Conservation (phyloP, 331 rosid species). For the Pyracantha coccinea region DNA sequence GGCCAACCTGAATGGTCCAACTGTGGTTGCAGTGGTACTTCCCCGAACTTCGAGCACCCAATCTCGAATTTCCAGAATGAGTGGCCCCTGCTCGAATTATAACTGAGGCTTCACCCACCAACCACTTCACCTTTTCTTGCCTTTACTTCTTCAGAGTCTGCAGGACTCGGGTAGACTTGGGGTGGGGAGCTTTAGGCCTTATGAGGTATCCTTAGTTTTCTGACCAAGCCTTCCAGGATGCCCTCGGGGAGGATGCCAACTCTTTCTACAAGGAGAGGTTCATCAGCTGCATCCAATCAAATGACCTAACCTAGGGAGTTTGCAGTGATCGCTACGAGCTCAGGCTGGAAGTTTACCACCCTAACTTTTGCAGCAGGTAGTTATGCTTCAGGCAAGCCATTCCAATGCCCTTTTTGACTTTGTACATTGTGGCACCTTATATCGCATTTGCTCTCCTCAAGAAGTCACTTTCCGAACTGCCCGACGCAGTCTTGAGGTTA, state of each 20-base stretch:
- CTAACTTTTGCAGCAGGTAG: too few relatives aligned
- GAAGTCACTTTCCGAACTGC: accelerated
- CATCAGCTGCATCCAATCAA: too few relatives aligned
- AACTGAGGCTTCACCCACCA: accelerated
- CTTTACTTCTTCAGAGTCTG: accelerated
- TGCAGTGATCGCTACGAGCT: accelerated
- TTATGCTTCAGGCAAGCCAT: too few relatives aligned
- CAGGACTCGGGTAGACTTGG: accelerated
- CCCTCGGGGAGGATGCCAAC: accelerated
- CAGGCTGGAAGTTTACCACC: too few relatives aligned
- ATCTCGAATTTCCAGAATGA: accelerated
- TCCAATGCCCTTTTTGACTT: accelerated
- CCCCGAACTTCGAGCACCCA: too few relatives aligned
- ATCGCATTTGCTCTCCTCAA: accelerated
- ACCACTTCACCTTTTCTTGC: accelerated
- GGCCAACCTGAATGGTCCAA: too few relatives aligned
- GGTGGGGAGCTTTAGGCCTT: accelerated
- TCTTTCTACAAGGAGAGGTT: too few relatives aligned
- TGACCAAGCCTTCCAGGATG: too few relatives aligned
- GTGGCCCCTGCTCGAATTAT: accelerated
- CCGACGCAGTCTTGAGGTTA: accelerated
- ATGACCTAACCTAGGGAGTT: too few relatives aligned
- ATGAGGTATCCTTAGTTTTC: too few relatives aligned
- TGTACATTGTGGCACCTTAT: accelerated
- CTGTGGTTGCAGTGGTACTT: too few relatives aligned